These are phyloP conservation scores for Eucalyptus sp. DNA, from an alignment of 345 rosid species.

Conservation along the genomic window DNA sequence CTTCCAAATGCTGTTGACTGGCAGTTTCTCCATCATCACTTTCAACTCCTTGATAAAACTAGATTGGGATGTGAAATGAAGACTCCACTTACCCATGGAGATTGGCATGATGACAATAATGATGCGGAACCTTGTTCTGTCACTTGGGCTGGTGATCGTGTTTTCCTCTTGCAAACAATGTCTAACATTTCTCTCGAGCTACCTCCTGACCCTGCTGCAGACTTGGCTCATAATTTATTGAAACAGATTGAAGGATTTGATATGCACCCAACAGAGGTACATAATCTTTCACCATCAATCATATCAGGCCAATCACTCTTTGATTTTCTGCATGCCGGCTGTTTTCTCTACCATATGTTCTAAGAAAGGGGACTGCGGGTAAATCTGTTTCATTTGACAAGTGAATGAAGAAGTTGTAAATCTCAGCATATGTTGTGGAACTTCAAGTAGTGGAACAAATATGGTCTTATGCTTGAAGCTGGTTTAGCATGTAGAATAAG, in stretches of 20 bases:
- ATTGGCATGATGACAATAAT: slow-evolving; percentile 20
- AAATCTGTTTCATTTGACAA: not conserved
- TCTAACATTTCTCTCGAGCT: slow-evolving; percentile 82
- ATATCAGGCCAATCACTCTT: not conserved
- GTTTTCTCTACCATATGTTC: not conserved
- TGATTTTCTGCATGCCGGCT: not conserved
- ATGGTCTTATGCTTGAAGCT: not conserved
- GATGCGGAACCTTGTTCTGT: slow-evolving; percentile 34
- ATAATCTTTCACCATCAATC: not conserved
- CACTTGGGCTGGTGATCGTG: slow-evolving; percentile 89
- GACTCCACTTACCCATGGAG: slow-evolving; percentile 13
- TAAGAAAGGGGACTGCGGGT: not conserved
- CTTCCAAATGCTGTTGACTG: slow-evolving; percentile 71
- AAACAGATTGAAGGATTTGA: slow-evolving; percentile 66
- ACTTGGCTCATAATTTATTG: slow-evolving; percentile 76
- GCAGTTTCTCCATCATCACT: slow-evolving; percentile 92
- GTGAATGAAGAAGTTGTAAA: not conserved
- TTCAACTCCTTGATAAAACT: slow-evolving; percentile 73
- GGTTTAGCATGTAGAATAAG: not conserved
- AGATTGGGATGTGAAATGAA: slow-evolving; percentile 19
- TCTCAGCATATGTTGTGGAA: not conserved
- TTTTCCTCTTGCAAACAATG: slow-evolving; percentile 83
- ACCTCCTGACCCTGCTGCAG: slow-evolving; percentile 80
- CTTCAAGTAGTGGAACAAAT: not conserved
- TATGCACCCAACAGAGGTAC: slow-evolving; percentile 90